phyloP scores from a whole-genome alignment of 306 rosid species.

The peach (Prunus persica) region DNA sequence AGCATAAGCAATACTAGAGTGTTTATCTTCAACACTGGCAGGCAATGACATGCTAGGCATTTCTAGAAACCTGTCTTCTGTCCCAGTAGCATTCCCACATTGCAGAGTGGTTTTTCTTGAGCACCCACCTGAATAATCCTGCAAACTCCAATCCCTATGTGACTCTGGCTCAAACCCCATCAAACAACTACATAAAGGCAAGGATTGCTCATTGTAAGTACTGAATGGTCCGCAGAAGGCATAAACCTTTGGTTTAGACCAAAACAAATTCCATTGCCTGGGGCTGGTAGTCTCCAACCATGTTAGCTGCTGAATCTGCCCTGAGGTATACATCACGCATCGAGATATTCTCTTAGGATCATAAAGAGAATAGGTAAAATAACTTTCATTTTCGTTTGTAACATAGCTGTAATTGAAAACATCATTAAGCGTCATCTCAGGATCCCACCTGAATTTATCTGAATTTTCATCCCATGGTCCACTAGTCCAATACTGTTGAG shows the following conservation, averaged over 20 bases:
- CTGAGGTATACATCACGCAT: conserved; percentile 16
- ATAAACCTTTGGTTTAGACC: conserved; percentile 51
- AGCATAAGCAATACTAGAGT: background rate
- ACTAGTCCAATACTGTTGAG: background rate
- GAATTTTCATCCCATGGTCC: conserved; percentile 38
- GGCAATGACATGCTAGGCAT: conserved; percentile 32
- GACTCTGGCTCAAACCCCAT: conserved; percentile 41
- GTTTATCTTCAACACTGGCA: conserved; percentile 1
- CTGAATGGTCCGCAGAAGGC: conserved; percentile 43
- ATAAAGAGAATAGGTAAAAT: conserved; percentile 40
- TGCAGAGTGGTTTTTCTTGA: conserved; percentile 31
- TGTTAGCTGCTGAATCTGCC: background rate
- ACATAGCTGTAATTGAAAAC: conserved; percentile 31
- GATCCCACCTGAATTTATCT: fast-evolving
- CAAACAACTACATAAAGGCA: conserved; percentile 43
- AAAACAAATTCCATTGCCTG: conserved; percentile 42
- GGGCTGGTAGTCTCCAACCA: fast-evolving
- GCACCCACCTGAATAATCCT: conserved; percentile 55
- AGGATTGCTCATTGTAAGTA: conserved; percentile 20
- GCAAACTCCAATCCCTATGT: conserved; percentile 32
- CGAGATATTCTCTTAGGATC: conserved; percentile 14
- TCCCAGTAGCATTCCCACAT: conserved; percentile 31
- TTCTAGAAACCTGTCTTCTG: conserved; percentile 37
- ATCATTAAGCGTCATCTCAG: background rate
- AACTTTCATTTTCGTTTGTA: conserved; percentile 41